These are phyloP conservation scores for Pogostemon cablin DNA, from an alignment of 257 asterid species.

Conservation along the genomic window DNA sequence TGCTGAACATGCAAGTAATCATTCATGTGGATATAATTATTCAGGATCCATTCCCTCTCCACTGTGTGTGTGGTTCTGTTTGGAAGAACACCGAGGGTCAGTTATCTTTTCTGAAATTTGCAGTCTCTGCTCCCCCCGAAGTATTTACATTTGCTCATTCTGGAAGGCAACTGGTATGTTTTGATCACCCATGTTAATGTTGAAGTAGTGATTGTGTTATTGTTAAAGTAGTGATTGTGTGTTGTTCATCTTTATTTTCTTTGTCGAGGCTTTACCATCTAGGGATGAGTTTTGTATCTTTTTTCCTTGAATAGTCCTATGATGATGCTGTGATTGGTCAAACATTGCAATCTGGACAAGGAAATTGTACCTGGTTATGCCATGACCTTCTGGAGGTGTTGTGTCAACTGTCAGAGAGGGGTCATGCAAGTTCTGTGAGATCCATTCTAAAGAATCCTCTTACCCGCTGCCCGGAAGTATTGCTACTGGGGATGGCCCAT, in stretches of 20 bases:
- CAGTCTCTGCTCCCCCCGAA: slow-evolving; percentile 82
- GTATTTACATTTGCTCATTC: slow-evolving; percentile 86
- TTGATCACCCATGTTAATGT: slow-evolving; percentile 15
- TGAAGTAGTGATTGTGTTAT: slow-evolving; percentile 18
- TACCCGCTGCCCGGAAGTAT: slow-evolving; percentile 73
- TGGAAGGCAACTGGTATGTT: slow-evolving; percentile 73
- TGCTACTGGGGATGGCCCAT: slow-evolving; percentile 92
- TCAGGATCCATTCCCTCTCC: slow-evolving; percentile 94
- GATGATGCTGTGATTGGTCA: slow-evolving; percentile 59
- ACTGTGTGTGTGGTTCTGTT: slow-evolving; percentile 78
- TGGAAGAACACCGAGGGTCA: slow-evolving; percentile 99
- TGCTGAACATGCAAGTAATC: neutral
- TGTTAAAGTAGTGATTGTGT: slow-evolving; percentile 20
- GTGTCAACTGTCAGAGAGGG: slow-evolving; percentile 88
- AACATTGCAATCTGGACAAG: slow-evolving; percentile 56
- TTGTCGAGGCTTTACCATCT: neutral
- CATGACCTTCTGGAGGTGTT: slow-evolving; percentile 79
- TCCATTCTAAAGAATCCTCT: slow-evolving; percentile 77
- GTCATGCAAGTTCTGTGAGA: slow-evolving; percentile 87
- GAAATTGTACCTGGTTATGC: slow-evolving; percentile 82
- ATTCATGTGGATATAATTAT: slow-evolving; percentile 7
- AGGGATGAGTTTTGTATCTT: slow-evolving; percentile 18
- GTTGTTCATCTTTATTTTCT: neutral
- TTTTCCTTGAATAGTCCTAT: slow-evolving; percentile 52
- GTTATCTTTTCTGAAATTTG: slow-evolving; percentile 82